Conservation (phyloP, 2,329 filamentous ascomycete genomes). For the Monilinia laxa region DNA sequence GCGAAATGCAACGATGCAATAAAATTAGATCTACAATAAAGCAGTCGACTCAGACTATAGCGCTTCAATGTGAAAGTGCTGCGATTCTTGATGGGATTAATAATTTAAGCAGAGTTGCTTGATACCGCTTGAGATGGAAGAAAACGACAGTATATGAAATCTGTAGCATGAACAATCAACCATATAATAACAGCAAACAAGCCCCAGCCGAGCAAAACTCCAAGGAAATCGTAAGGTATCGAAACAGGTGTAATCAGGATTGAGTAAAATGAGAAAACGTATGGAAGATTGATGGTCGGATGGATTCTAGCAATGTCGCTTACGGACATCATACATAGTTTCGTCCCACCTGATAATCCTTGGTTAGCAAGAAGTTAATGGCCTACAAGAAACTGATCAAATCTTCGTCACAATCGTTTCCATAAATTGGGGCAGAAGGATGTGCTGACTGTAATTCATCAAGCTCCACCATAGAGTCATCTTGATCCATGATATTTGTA, state of each 20-base stretch:
- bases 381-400: neutral
- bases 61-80: neutral
- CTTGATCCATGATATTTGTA: slow-evolving; percentile 22
- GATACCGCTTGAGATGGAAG: neutral
- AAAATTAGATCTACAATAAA: neutral
- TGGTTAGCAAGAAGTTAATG: slow-evolving; percentile 1
- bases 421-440: neutral
- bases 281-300: neutral
- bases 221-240: neutral
- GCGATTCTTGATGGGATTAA: neutral
- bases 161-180: neutral
- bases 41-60: neutral
- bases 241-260: neutral
- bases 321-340: slow-evolving; percentile 31
- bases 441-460: slow-evolving; percentile 33
- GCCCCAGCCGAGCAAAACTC: neutral
- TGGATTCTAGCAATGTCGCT: slow-evolving; percentile 17
- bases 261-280: neutral
- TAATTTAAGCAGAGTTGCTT: neutral
- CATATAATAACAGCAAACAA: neutral
- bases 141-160: neutral
- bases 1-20: neutral
- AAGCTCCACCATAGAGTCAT: slow-evolving; percentile 31
- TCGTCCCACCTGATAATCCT: slow-evolving; percentile 26
- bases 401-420: neutral